A percentile compares a stretch with the other conserved stretches of the same genome.
Evolutionary conservation across 495 filamentous ascomycete genomes (phyloP).

Genomic region (Collariella sp.): DNA sequence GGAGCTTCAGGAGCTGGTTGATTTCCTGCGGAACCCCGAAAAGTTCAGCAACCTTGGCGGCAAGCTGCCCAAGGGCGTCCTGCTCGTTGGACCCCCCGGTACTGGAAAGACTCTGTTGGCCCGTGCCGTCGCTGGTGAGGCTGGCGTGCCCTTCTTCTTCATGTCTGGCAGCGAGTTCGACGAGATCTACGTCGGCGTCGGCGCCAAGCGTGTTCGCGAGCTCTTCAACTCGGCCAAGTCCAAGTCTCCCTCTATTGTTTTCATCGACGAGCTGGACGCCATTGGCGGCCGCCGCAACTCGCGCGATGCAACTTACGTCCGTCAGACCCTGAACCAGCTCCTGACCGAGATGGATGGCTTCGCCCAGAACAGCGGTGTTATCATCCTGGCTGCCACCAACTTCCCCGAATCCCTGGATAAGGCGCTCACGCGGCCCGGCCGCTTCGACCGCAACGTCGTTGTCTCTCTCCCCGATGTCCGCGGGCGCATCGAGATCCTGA

Average conservation of each 20-base stretch:
- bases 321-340: constrained; percentile 94
- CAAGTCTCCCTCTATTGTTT: constrained; percentile 92
- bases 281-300: constrained; percentile 92
- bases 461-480: constrained; percentile 93
- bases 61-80: constrained; percentile 91
- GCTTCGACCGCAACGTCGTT: constrained; percentile 84
- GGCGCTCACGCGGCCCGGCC: constrained; percentile 84
- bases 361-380: constrained; percentile 84
- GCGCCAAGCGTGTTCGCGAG: constrained; percentile 94
- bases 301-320: constrained; percentile 88
- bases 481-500: constrained; percentile 82
- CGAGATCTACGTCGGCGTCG: constrained; percentile 95
- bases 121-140: constrained; percentile 91
- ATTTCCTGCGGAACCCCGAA: constrained; percentile 88
- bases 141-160: constrained; percentile 97
- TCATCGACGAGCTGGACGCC: constrained; percentile 96
- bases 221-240: constrained; percentile 80
- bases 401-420: constrained; percentile 92
- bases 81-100: constrained; percentile 90
- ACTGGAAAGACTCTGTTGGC: constrained; percentile 98
- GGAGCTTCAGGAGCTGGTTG: constrained; percentile 91
- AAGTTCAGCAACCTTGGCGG: constrained; percentile 87
- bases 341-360: constrained; percentile 98
- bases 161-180: constrained; percentile 99
- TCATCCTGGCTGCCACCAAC: constrained; percentile 92